Conservation (phyloP, 257 asterid genomes). For the Nicotiana obtusifolia region DNA sequence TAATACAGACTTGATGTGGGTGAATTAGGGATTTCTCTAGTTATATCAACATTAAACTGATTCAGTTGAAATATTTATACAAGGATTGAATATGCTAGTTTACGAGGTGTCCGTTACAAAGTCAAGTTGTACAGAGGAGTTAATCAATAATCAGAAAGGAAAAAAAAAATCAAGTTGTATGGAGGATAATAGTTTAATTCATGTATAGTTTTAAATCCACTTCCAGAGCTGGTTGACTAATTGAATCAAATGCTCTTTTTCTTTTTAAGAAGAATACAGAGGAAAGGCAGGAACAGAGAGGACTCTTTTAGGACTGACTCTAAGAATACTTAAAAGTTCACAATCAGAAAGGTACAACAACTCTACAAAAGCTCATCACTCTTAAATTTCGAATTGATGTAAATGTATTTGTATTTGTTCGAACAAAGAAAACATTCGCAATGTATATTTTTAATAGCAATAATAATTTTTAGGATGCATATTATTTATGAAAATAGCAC, state of each 20-base stretch:
- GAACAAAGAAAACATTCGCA: not conserved
- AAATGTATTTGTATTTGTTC: not conserved
- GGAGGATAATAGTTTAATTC: not conserved
- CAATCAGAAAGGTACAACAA: not conserved
- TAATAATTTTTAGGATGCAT: not conserved
- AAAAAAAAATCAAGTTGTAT: not conserved
- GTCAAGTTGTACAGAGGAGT: not conserved
- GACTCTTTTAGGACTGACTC: not conserved
- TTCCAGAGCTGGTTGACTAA: not conserved
- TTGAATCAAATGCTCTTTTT: not conserved
- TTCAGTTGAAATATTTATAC: not conserved
- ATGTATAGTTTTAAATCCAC: conserved; percentile 1
- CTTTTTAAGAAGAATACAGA: not conserved
- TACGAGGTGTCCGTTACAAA: not conserved
- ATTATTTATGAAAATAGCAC: not conserved
- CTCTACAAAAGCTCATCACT: not conserved
- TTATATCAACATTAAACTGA: not conserved
- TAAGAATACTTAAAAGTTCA: not conserved
- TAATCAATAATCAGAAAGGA: not conserved
- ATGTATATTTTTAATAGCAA: not conserved
- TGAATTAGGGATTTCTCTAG: not conserved
- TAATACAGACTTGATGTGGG: not conserved
- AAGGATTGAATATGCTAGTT: not conserved
- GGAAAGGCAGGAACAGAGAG: not conserved
- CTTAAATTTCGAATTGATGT: not conserved